Conservation (phyloP, 202 grass and related monocot genomes). For the Schoenoplectus tabernaemontani region DNA sequence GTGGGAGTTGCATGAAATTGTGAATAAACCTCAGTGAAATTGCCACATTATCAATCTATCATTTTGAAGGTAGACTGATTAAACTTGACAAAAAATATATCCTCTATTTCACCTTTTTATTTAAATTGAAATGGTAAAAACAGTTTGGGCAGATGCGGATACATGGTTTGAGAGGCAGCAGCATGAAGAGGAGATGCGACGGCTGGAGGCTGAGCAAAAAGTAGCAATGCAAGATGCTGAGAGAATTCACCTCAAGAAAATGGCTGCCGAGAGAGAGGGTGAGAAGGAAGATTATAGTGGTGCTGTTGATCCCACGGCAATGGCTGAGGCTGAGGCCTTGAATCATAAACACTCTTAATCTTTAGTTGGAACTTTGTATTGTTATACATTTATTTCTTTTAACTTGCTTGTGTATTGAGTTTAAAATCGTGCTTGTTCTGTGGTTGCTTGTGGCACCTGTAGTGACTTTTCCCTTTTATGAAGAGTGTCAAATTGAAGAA, state of each 20-base stretch:
- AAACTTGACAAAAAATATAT: neutral
- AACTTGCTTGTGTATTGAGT: slow-evolving; percentile 2
- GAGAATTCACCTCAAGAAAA: slow-evolving; percentile 68
- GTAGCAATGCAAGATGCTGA: slow-evolving; percentile 85
- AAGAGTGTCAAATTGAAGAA: too few relatives aligned
- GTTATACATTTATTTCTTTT: neutral
- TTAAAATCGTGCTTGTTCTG: neutral
- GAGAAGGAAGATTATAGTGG: slow-evolving; percentile 50
- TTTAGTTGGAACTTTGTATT: neutral
- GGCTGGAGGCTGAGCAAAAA: slow-evolving; percentile 73
- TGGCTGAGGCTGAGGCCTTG: slow-evolving; percentile 45
- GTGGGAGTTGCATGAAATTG: neutral
- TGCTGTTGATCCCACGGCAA: slow-evolving; percentile 60
- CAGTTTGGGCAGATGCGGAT: slow-evolving; percentile 96
- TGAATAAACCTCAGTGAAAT: neutral
- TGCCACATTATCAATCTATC: neutral
- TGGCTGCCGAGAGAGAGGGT: slow-evolving; percentile 59
- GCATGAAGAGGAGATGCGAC: slow-evolving; percentile 93
- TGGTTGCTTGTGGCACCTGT: neutral
- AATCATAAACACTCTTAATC: slow-evolving; percentile 30
- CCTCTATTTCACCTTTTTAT: neutral
- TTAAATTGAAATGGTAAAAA: too few relatives aligned
- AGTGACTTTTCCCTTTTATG: too few relatives aligned
- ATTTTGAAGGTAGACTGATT: neutral
- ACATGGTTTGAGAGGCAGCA: slow-evolving; percentile 99